Evolutionary conservation across 768 basidiomycete species (phyloP).

Genomic region (Termitomyces sp.): DNA sequence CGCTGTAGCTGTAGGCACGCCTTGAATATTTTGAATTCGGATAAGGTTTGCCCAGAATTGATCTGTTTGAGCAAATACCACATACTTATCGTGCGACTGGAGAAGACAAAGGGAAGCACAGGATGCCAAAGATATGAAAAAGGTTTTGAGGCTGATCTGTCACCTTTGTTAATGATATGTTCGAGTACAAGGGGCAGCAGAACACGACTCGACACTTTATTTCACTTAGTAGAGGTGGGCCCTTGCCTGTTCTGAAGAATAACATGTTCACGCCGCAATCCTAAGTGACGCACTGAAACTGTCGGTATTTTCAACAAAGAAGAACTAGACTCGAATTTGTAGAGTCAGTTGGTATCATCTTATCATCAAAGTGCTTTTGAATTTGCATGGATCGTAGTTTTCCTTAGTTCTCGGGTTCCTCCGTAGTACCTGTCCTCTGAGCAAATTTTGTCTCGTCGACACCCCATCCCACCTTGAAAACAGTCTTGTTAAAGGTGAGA

Average conservation of each 20-base stretch:
- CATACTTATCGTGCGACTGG: neutral
- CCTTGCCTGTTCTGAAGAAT: neutral
- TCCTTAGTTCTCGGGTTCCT: conserved; percentile 1
- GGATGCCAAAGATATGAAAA: neutral
- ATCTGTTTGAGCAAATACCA: neutral
- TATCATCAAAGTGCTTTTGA: neutral
- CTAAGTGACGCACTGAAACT: neutral
- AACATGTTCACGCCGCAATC: neutral
- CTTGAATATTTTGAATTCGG: neutral
- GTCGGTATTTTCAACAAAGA: neutral
- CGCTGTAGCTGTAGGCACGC: neutral
- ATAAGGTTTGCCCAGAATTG: neutral
- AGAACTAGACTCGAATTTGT: neutral
- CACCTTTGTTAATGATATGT: neutral
- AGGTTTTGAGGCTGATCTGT: neutral
- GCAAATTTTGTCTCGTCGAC: conserved; percentile 35
- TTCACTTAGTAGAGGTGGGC: neutral
- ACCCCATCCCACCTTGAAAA: conserved; percentile 36
- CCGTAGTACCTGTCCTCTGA: neutral
- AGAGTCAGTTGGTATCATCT: neutral
- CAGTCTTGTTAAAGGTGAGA: conserved; percentile 47
- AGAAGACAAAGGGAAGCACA: neutral
- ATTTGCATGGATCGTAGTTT: neutral
- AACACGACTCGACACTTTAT: neutral
- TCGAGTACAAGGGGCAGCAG: neutral